phyloP scores from a whole-genome alignment of 2,329 filamentous ascomycete genomes.

The Botrytis porri region DNA sequence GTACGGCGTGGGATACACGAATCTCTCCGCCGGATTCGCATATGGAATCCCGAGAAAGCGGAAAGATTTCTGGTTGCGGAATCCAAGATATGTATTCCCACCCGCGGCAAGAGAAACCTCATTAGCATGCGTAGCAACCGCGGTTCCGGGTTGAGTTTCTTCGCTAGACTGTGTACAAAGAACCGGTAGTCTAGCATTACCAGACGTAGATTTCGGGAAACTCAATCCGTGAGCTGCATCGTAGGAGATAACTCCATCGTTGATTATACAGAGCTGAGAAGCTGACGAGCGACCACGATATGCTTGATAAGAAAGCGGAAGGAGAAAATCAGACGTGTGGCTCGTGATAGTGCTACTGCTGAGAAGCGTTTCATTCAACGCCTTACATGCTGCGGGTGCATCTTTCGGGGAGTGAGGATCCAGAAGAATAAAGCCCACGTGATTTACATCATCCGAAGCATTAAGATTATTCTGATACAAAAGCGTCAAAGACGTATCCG shows the following conservation, averaged over 20 bases:
- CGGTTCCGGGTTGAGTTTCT: conserved; percentile 37
- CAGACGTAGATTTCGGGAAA: conserved; percentile 36
- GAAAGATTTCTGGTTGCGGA: conserved; percentile 52
- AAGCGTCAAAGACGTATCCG: conserved; percentile 47
- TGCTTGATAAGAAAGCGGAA: conserved; percentile 46
- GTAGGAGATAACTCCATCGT: conserved; percentile 41
- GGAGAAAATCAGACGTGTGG: conserved; percentile 46
- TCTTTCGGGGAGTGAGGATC: conserved; percentile 42
- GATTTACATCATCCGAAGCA: conserved; percentile 50
- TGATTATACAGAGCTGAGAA: conserved; percentile 44
- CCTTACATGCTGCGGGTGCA: conserved; percentile 45
- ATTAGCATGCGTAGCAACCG: conserved; percentile 40
- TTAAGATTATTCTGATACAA: conserved; percentile 56
- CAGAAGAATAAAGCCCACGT: conserved; percentile 50
- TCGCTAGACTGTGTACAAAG: conserved; percentile 50
- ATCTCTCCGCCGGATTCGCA: conserved; percentile 29
- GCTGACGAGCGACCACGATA: conserved; percentile 41
- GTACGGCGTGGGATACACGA: conserved; percentile 45
- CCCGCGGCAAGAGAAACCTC: conserved; percentile 42
- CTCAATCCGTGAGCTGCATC: conserved; percentile 38
- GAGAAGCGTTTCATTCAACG: conserved; percentile 48
- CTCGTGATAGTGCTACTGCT: conserved; percentile 42
- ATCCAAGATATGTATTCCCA: conserved; percentile 49
- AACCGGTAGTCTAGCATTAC: conserved; percentile 42
- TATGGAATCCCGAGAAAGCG: conserved; percentile 38